Conservation (phyloP, 1,284 basidiomycete genomes). For the Sphagnurus paluster region DNA sequence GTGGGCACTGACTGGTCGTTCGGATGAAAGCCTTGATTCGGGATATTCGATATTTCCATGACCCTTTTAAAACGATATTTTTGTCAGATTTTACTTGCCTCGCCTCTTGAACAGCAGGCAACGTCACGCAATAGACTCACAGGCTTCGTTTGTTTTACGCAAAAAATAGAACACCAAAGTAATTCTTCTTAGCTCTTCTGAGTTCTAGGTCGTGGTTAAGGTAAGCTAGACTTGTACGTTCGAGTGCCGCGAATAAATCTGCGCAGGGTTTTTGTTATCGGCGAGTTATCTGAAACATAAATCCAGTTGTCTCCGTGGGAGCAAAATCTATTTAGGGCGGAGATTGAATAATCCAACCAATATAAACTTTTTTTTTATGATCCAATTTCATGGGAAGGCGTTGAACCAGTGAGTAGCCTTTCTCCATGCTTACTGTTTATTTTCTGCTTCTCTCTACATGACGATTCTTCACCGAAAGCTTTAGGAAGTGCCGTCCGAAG, state of each 20-base stretch:
- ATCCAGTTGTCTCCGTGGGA: neutral
- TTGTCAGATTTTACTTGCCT: slow-evolving; percentile 8
- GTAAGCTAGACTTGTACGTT: neutral
- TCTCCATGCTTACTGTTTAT: slow-evolving; percentile 8
- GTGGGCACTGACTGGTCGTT: slow-evolving; percentile 14
- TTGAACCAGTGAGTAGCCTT: slow-evolving; percentile 6
- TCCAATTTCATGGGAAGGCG: neutral
- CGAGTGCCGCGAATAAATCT: neutral
- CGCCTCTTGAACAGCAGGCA: neutral
- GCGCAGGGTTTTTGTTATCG: slow-evolving; percentile 9
- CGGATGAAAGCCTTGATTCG: slow-evolving; percentile 16
- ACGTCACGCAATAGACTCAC: too few species aligned
- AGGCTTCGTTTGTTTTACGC: too few species aligned
- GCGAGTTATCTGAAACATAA: slow-evolving; percentile 16
- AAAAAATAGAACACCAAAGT: slow-evolving; percentile 1
- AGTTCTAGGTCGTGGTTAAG: neutral
- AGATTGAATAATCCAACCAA: neutral
- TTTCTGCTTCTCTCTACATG: slow-evolving; percentile 26
- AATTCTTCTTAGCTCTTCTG: neutral
- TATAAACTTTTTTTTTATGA: slow-evolving; percentile 1
- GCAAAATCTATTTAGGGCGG: slow-evolving; percentile 1
- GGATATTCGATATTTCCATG: slow-evolving; percentile 20
- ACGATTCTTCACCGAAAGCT: slow-evolving; percentile 55
- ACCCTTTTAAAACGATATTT: slow-evolving; percentile 6
- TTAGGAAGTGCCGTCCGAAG: slow-evolving; percentile 73